These are phyloP conservation scores for Symbiodinium natans DNA, from an alignment of 73 alveolate genomes.

Conservation along the genomic window DNA sequence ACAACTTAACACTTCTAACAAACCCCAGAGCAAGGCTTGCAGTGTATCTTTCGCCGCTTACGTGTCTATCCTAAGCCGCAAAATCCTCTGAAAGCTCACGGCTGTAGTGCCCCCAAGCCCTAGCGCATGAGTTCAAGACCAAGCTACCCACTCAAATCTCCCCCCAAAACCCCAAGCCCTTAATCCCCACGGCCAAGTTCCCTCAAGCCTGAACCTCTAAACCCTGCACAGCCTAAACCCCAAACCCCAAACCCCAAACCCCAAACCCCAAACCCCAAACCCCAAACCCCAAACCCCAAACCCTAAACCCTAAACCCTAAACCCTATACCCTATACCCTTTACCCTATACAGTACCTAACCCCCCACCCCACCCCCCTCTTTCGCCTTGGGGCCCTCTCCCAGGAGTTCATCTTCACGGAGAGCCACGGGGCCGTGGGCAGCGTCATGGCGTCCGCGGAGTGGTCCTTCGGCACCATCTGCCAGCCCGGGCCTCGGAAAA, in stretches of 20 bases:
- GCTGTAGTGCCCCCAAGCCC: too few relatives aligned
- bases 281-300: too few relatives aligned
- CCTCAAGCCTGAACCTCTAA: neutral
- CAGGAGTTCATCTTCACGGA: constrained; percentile 88
- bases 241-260: too few relatives aligned
- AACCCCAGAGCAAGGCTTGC: neutral
- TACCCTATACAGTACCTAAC: too few relatives aligned
- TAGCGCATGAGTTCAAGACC: too few relatives aligned
- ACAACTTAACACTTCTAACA: neutral
- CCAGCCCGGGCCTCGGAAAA: constrained; percentile 45
- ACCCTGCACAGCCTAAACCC: neutral
- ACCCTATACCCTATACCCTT: too few relatives aligned
- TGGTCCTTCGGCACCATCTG: constrained; percentile 93
- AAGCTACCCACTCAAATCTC: neutral
- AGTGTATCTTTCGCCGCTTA: neutral
- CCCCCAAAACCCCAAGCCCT: neutral
- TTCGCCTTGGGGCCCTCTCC: too few relatives aligned
- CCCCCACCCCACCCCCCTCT: too few relatives aligned
- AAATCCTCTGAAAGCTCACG: too few relatives aligned
- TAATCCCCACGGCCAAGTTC: neutral
- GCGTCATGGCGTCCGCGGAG: constrained; percentile 79
- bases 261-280: too few relatives aligned
- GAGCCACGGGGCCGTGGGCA: constrained; percentile 89
- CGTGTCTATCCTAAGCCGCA: too few relatives aligned
- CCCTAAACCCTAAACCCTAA: too few relatives aligned